Conservation (phyloP, 2,329 filamentous ascomycete species). For the Geosmithia flava region DNA sequence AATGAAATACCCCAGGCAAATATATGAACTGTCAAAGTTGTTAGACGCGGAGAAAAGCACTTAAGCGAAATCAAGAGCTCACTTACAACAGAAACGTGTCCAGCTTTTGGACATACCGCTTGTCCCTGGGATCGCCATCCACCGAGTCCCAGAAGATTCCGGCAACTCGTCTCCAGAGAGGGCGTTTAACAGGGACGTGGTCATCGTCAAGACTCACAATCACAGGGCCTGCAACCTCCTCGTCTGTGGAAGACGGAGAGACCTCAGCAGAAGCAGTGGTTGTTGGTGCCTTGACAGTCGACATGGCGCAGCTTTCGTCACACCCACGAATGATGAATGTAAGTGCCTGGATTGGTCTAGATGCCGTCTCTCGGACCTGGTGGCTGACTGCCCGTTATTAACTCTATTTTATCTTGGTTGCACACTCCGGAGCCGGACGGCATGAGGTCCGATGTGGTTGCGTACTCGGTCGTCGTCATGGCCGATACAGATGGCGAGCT, state of each 20-base stretch:
- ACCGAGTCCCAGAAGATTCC: slow-evolving; percentile 5
- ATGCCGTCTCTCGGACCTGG: not conserved
- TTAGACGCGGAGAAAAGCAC: not conserved
- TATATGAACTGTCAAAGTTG: not conserved
- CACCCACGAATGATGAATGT: not conserved
- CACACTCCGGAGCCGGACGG: not conserved
- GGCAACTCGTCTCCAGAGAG: not conserved
- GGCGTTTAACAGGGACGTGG: not conserved
- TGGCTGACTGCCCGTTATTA: not conserved
- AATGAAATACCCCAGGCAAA: slow-evolving; percentile 12
- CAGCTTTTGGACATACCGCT: slow-evolving; percentile 4
- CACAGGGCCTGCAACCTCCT: not conserved
- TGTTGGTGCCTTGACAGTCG: not conserved
- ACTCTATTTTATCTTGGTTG: not conserved
- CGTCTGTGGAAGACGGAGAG: not conserved
- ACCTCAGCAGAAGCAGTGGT: not conserved
- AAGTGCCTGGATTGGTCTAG: not conserved
- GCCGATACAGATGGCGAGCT: not conserved
- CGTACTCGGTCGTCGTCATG: not conserved
- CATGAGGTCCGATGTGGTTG: not conserved
- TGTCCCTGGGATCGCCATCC: slow-evolving; percentile 4
- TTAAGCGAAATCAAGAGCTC: not conserved
- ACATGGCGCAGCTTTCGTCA: not conserved
- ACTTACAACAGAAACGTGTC: slow-evolving; percentile 5
- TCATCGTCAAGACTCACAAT: not conserved